Evolutionary conservation across 2,329 filamentous ascomycete species (phyloP).

Genomic region (Microsporum canis): DNA sequence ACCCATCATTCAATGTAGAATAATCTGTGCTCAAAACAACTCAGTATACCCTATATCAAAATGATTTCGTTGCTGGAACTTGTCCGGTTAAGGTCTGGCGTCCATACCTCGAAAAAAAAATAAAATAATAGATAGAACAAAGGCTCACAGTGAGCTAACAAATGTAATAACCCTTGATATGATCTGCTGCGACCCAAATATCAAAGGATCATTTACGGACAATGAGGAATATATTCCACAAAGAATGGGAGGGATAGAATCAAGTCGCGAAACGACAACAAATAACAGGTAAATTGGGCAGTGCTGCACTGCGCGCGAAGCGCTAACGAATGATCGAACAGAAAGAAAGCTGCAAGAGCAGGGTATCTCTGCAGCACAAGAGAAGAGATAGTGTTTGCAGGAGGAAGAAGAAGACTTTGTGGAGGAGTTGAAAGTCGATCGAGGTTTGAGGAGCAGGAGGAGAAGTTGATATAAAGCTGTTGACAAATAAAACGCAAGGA

Average conservation of each 20-base stretch:
- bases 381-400: slow-evolving; percentile 11
- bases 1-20: slow-evolving; percentile 42
- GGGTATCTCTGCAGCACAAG: neutral
- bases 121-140: neutral
- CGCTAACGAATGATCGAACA: slow-evolving; percentile 11
- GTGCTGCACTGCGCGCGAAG: slow-evolving; percentile 1
- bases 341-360: slow-evolving; percentile 11
- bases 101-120: neutral
- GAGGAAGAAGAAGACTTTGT: slow-evolving; percentile 5
- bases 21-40: neutral
- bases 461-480: neutral
- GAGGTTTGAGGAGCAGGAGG: slow-evolving; percentile 4
- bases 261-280: slow-evolving; percentile 7
- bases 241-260: neutral
- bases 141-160: neutral
- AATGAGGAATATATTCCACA: slow-evolving; percentile 8
- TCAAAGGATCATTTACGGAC: slow-evolving; percentile 4
- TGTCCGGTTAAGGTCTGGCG: neutral
- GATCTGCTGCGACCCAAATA: neutral
- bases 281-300: neutral
- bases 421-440: neutral
- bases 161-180: neutral
- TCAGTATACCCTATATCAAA: neutral
- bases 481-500: slow-evolving; percentile 5
- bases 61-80: neutral